Conservation (phyloP, 164 flowering plant species). For the Brasenia schreberi region DNA sequence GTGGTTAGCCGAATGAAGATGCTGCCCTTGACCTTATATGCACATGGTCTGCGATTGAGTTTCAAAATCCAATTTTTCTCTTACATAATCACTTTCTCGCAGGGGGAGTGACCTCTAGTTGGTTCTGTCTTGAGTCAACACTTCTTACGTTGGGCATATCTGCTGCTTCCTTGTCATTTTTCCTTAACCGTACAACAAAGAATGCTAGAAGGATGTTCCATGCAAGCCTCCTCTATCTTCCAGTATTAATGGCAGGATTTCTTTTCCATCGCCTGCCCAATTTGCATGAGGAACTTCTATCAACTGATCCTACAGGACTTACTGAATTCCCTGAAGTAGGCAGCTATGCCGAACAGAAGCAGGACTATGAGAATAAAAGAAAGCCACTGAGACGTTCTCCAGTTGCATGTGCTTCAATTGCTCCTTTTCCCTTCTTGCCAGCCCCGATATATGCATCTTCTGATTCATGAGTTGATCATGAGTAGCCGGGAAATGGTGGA, state of each 20-base stretch:
- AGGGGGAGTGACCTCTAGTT: slow-evolving; percentile 84
- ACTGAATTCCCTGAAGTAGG: slow-evolving; percentile 9
- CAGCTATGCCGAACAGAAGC: slow-evolving; percentile 7
- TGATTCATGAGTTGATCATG: slow-evolving; percentile 5
- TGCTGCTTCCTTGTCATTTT: slow-evolving; percentile 62
- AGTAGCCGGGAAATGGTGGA: background rate
- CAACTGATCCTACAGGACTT: slow-evolving; percentile 7
- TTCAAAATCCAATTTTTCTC: background rate
- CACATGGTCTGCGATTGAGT: too few relatives aligned
- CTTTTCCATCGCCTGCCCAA: slow-evolving; percentile 57
- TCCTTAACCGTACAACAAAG: slow-evolving; percentile 40
- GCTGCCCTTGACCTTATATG: too few relatives aligned
- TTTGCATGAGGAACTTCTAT: slow-evolving; percentile 14
- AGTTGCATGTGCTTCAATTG: slow-evolving; percentile 75
- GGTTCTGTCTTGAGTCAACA: slow-evolving; percentile 78
- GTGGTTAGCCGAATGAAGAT: too few relatives aligned
- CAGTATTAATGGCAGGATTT: slow-evolving; percentile 79
- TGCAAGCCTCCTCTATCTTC: slow-evolving; percentile 89
- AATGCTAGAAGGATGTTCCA: slow-evolving; percentile 79
- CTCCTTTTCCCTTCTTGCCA: slow-evolving; percentile 89
- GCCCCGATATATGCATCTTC: slow-evolving; percentile 36
- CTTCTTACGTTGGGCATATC: slow-evolving; percentile 52
- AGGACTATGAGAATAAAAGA: slow-evolving; percentile 2
- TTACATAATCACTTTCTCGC: slow-evolving; percentile 5
- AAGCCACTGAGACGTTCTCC: slow-evolving; percentile 34